phyloP scores from a whole-genome alignment of 352 stramenopile genomes.

The Pythium brachiatum region DNA sequence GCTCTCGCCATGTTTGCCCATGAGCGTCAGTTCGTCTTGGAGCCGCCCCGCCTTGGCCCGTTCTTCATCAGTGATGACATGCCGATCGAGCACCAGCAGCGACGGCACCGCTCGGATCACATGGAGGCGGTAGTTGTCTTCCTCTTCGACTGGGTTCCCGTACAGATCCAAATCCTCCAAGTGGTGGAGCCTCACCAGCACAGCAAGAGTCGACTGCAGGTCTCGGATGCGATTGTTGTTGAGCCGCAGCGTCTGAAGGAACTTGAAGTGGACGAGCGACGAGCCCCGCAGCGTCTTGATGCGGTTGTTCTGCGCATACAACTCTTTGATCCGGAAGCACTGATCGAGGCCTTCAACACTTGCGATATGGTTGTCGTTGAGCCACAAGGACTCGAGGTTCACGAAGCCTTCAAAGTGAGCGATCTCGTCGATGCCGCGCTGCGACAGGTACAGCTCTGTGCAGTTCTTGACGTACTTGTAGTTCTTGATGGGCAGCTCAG shows the following conservation, averaged over 20 bases:
- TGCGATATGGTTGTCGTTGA: constrained; percentile 85
- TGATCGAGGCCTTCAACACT: constrained; percentile 64
- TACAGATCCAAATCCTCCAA: constrained; percentile 63
- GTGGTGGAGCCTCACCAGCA: constrained; percentile 37
- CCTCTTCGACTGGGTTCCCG: constrained; percentile 62
- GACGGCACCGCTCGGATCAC: constrained; percentile 59
- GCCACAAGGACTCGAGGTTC: constrained; percentile 88
- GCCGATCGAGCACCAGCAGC: constrained; percentile 63
- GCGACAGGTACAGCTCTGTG: constrained; percentile 81
- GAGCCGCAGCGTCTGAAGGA: constrained; percentile 53
- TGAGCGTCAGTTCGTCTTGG: constrained; percentile 6
- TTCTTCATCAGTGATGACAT: constrained; percentile 53
- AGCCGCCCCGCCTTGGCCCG: constrained; percentile 17
- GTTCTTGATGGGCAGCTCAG: constrained; percentile 84
- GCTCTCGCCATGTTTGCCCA: constrained; percentile 13
- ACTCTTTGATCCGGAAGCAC: constrained; percentile 87
- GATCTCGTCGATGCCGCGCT: constrained; percentile 75
- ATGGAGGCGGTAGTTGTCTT: constrained; percentile 71
- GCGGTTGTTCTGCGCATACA: constrained; percentile 88
- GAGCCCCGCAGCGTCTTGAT: constrained; percentile 53
- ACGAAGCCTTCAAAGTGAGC: constrained; percentile 85
- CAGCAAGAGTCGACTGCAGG: constrained; percentile 34
- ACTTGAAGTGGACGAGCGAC: constrained; percentile 62
- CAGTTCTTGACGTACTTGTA: constrained; percentile 91
- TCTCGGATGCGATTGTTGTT: constrained; percentile 61